Conservation (phyloP, 306 rosid genomes). For the Acacia acuminata region DNA sequence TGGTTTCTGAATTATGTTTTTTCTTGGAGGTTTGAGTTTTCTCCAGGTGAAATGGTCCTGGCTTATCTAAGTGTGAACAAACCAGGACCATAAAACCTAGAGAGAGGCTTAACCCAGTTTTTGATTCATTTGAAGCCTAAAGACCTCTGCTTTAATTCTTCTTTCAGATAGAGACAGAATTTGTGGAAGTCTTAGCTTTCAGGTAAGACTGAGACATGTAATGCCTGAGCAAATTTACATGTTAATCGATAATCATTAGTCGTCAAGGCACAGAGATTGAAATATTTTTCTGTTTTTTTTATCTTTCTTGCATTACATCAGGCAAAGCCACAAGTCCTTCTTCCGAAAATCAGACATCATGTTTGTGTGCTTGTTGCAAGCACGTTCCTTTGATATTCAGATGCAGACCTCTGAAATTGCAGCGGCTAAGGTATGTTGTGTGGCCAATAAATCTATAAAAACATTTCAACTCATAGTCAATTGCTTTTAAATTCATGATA, state of each 20-base stretch:
- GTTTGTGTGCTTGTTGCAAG: slow-evolving; percentile 73
- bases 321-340: slow-evolving; percentile 82
- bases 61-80: not conserved
- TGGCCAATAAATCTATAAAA: not conserved
- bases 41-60: not conserved
- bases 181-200: slow-evolving; percentile 82
- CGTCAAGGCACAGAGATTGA: not conserved
- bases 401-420: slow-evolving; percentile 62
- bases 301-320: slow-evolving; percentile 42
- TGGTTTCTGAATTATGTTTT: not conserved
- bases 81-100: not conserved
- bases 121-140: slow-evolving; percentile 22
- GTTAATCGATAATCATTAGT: not conserved
- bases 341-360: slow-evolving; percentile 72
- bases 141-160: slow-evolving; percentile 27
- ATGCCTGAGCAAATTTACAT: not conserved
- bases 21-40: not conserved
- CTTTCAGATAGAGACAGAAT: slow-evolving; percentile 67
- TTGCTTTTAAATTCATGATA: not conserved
- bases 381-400: slow-evolving; percentile 59
- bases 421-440: slow-evolving; percentile 62
- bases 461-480: not conserved
- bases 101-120: not conserved
- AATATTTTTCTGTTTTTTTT: slow-evolving; percentile 20
- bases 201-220: slow-evolving; percentile 46